phyloP scores from a whole-genome alignment of 169 alveolate genomes.

The Nephromyces sp. region DNA sequence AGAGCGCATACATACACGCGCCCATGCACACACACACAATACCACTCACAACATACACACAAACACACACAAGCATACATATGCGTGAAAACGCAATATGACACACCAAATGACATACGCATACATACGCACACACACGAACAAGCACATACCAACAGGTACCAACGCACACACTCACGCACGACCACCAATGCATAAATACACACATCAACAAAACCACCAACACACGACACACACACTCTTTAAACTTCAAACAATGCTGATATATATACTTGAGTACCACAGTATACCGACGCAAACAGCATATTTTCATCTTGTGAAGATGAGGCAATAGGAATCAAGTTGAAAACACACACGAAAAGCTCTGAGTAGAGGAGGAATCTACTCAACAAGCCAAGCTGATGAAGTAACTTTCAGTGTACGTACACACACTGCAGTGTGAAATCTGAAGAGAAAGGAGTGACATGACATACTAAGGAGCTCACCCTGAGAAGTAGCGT shows the following conservation, averaged over 20 bases:
- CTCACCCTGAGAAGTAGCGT: neutral
- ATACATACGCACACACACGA: neutral
- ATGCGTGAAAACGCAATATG: neutral
- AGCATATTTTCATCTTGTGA: neutral
- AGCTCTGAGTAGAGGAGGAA: no score
- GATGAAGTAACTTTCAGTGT: no score
- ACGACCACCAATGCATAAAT: neutral
- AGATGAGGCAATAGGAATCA: neutral
- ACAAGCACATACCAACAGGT: neutral
- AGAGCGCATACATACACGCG: slow-evolving; percentile 73
- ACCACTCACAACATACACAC: slow-evolving; percentile 10
- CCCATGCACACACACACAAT: slow-evolving; percentile 70
- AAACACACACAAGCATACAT: neutral
- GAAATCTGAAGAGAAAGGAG: no score
- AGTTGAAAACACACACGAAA: no score
- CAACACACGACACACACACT: neutral
- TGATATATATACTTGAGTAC: neutral
- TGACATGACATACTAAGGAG: no score
- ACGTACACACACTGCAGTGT: no score
- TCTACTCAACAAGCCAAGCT: no score
- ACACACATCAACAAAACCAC: neutral
- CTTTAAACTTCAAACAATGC: neutral
- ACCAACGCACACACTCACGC: neutral
- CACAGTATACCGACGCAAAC: neutral
- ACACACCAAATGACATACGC: neutral